phyloP scores from a whole-genome alignment of 148 eudicot genomes.

The Rhododendron griersonianum region DNA sequence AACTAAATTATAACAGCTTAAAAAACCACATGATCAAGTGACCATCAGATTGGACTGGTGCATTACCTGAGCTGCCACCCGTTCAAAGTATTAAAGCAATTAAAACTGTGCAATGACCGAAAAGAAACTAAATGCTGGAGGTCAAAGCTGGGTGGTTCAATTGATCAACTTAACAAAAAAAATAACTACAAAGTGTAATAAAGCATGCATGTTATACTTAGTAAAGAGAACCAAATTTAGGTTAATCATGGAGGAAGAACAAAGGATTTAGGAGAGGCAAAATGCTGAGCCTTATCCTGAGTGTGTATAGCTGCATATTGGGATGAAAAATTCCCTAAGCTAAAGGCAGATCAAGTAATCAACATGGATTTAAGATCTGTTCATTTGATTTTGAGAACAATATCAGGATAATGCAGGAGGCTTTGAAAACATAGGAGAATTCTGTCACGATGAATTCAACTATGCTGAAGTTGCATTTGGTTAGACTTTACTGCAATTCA shows the following conservation, averaged over 20 bases:
- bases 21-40: neutral
- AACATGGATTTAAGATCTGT: neutral
- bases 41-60: neutral
- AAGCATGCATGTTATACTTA: neutral
- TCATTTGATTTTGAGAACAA: slow-evolving; percentile 3
- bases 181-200: neutral
- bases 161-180: neutral
- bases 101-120: neutral
- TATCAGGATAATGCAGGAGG: neutral
- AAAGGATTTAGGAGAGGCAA: neutral
- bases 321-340: neutral
- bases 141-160: neutral
- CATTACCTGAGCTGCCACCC: neutral
- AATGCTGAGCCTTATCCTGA: neutral
- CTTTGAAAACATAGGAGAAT: neutral
- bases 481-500: neutral
- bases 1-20: neutral
- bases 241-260: neutral
- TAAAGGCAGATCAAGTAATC: neutral
- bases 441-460: neutral
- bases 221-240: neutral
- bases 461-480: neutral
- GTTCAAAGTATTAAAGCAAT: neutral
- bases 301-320: neutral
- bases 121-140: neutral